A percentile compares a stretch with the other conserved stretches of the same genome.
Evolutionary conservation across 768 basidiomycete genomes (phyloP).

Genomic region (Rhizopogon sp.): DNA sequence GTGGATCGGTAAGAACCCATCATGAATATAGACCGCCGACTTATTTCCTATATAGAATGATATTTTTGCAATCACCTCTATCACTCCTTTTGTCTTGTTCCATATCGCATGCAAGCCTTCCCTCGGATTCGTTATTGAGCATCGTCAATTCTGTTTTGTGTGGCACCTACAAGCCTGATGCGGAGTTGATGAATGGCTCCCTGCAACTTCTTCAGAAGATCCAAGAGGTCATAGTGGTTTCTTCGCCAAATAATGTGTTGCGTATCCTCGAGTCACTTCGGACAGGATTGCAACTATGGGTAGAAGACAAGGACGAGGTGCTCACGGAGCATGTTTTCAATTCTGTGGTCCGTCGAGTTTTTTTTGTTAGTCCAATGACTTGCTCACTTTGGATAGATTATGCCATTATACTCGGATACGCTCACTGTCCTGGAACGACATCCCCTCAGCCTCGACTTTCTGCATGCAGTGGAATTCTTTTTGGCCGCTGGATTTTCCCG

Average conservation of each 20-base stretch:
- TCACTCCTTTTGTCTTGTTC: constrained; percentile 9
- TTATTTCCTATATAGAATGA: not conserved
- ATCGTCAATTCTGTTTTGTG: constrained; percentile 27
- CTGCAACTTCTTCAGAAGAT: constrained; percentile 34
- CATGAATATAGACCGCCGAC: not conserved
- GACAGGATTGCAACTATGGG: constrained; percentile 44
- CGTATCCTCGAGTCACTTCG: constrained; percentile 32
- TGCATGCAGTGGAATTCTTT: constrained; percentile 40
- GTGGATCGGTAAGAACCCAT: not conserved
- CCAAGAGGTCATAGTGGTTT: constrained; percentile 27
- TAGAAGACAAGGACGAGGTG: constrained; percentile 38
- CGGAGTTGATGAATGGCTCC: constrained; percentile 22
- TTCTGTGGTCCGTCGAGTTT: constrained; percentile 35
- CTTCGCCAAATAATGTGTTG: constrained; percentile 24
- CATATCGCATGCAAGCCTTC: constrained; percentile 7
- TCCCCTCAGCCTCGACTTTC: constrained; percentile 35
- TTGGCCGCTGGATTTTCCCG: constrained; percentile 47
- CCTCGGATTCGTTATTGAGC: constrained; percentile 18
- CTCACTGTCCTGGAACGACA: constrained; percentile 34
- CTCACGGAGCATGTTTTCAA: constrained; percentile 43
- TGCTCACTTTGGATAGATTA: constrained; percentile 13
- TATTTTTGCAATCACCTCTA: constrained; percentile 10
- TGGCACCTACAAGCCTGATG: constrained; percentile 26
- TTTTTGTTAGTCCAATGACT: not conserved
- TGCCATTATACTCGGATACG: constrained; percentile 39